These are phyloP conservation scores for Acanthamoeba culbertsoni DNA, from an alignment of 208 protist species.

Conservation along the genomic window DNA sequence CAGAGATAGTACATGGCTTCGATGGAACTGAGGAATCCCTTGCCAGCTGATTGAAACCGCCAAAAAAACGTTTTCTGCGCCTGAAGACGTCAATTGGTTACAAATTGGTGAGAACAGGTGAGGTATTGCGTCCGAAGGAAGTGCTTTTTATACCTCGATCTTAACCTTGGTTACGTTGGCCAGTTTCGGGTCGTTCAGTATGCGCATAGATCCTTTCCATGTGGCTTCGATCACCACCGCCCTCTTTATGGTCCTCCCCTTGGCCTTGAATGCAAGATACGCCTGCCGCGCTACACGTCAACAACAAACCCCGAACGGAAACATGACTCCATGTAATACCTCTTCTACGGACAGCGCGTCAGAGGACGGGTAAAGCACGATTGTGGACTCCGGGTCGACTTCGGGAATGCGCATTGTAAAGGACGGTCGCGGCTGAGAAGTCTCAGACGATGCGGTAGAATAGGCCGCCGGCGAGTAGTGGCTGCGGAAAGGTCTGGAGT, in stretches of 20 bases:
- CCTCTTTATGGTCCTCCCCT: background rate
- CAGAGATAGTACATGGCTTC: slow-evolving; percentile 18
- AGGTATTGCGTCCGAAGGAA: background rate
- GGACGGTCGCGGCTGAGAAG: background rate
- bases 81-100: background rate
- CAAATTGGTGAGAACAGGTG: too few species aligned
- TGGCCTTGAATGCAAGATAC: background rate
- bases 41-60: background rate
- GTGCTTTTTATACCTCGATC: background rate
- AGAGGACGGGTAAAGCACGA: background rate
- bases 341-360: background rate
- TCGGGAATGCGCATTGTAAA: background rate
- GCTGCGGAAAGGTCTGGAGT: background rate
- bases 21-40: background rate
- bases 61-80: background rate
- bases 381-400: background rate
- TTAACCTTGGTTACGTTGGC: background rate
- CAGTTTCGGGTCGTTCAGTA: background rate
- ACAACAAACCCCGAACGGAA: too few species aligned
- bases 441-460: background rate
- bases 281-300: too few species aligned
- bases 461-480: background rate
- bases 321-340: background rate
- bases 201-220: background rate
- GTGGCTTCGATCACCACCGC: slow-evolving; percentile 21